Percentiles rank a stretch among this genome's conserved stretches.
Evolutionary conservation across 2,329 filamentous ascomycete genomes (phyloP).

Genomic region (Ascochyta rabiei): DNA sequence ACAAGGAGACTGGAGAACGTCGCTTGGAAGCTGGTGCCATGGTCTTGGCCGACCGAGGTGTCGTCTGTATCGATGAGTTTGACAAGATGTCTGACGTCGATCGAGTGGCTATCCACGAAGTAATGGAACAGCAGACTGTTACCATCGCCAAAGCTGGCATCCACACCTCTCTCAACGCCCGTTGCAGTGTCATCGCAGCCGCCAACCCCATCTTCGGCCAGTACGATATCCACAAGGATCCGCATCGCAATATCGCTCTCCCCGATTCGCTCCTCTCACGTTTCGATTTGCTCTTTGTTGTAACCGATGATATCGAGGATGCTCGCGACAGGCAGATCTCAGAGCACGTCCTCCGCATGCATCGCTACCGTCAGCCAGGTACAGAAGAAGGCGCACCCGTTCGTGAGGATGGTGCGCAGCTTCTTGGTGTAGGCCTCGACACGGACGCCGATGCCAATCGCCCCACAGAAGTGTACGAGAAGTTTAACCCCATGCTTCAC

Average conservation of each 20-base stretch:
- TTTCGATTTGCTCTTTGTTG: conserved; percentile 97
- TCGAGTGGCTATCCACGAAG: conserved; percentile 98
- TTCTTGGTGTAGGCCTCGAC: conserved; percentile 84
- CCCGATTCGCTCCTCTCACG: conserved; percentile 95
- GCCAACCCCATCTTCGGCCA: conserved; percentile 98
- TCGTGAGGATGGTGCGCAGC: conserved; percentile 82
- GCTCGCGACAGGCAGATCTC: conserved; percentile 88
- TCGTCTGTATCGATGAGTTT: conserved; percentile 99
- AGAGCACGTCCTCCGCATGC: conserved; percentile 97
- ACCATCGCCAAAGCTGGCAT: conserved; percentile 99
- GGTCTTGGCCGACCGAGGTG: conserved; percentile 95
- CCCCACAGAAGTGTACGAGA: conserved; percentile 90
- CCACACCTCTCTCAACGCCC: conserved; percentile 94
- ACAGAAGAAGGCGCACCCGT: conserved; percentile 94
- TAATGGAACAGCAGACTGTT: conserved; percentile 99
- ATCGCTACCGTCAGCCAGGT: conserved; percentile 89
- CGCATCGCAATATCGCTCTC: conserved; percentile 96
- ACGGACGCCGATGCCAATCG: conserved; percentile 74
- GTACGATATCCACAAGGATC: conserved; percentile 98
- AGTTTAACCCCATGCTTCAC: conserved; percentile 95
- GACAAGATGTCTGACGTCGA: conserved; percentile 99
- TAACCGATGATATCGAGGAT: conserved; percentile 98
- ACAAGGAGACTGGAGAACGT: conserved; percentile 96
- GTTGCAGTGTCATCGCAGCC: conserved; percentile 94
- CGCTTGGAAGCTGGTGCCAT: conserved; percentile 96